Evolutionary conservation across 2,329 filamentous ascomycete genomes (phyloP), one percentile per base, ranked within the genome.

Genomic region (Sporothrix phasma): DNA sequence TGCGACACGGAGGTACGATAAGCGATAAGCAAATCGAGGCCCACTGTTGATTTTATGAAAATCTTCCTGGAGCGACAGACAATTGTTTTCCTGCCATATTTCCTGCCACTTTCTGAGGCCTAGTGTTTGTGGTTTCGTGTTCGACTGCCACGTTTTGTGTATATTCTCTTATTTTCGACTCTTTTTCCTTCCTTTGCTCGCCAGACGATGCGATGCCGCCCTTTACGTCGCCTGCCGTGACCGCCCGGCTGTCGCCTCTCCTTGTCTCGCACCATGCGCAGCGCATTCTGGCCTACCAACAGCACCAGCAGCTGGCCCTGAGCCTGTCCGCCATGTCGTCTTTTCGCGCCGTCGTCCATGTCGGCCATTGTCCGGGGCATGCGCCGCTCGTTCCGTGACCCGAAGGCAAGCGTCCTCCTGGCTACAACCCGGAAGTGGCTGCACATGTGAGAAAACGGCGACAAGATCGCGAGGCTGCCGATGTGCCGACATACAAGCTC

Each of bases 401-500:
- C 17, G 53, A 59, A 71, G 71, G 19, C 73, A 61, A 59, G 31
- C 65, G 64, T 11, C 56, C 62, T 24, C 56, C 62, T 2, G 65
- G 64, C 7, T 45, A 47, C 54, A 63, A 67, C 49, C 22, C 63
- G 2, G 26, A 34, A 3, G 62, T 68, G 11, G 69, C 68, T 1
- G 67, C 62, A 4, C 71, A 72, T n/a, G 67, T 74, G 62, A 72
- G 67, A 39, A 69, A 75, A 43, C 67, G 70, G 7, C 69, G 72
- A 15, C 67, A 65, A 11, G 68, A 66, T 47, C 70, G 71, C 56
- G 67, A 68, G 29, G 70, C 68, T 46, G 63, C 67, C 59, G 71
- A 64, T 7, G 65, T 66, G 22, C 71, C 72, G 41, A 64, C 64
- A 2, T 78, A 71, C 70, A 75, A 73, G 53, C 74, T 80, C 58